These are phyloP conservation scores for Penicillium malachiteum DNA, from an alignment of 495 filamentous ascomycete genomes.

Conservation along the genomic window DNA sequence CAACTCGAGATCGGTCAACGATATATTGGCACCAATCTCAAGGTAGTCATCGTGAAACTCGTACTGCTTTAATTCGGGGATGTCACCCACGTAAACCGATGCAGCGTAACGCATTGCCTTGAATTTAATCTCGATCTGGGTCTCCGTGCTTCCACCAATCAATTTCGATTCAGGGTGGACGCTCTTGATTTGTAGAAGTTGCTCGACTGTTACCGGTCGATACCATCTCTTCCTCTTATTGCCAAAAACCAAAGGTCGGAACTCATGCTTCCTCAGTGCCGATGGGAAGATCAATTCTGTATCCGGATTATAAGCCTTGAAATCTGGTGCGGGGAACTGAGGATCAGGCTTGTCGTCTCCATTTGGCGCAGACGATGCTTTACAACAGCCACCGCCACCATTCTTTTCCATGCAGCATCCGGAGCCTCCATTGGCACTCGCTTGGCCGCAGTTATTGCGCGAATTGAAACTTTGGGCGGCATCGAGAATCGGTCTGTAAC, in stretches of 20 bases:
- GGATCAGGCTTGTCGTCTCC: slow-evolving; percentile 23
- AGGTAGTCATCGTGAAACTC: slow-evolving; percentile 75
- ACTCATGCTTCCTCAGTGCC: slow-evolving; percentile 73
- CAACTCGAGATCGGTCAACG: slow-evolving; percentile 69
- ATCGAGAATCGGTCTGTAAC: slow-evolving; percentile 91
- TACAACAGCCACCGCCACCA: slow-evolving; percentile 41
- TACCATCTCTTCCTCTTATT: slow-evolving; percentile 96
- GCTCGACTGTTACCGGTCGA: slow-evolving; percentile 79
- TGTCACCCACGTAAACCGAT: slow-evolving; percentile 92
- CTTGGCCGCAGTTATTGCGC: slow-evolving; percentile 40
- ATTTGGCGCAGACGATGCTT: slow-evolving; percentile 19
- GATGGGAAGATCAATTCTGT: slow-evolving; percentile 96
- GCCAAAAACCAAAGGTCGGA: slow-evolving; percentile 80
- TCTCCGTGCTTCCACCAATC: slow-evolving; percentile 94
- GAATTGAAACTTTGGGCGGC: slow-evolving; percentile 67
- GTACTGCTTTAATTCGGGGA: slow-evolving; percentile 80
- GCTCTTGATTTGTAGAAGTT: slow-evolving; percentile 87
- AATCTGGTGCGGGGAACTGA: slow-evolving; percentile 51
- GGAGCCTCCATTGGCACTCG: slow-evolving; percentile 44
- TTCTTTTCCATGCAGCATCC: slow-evolving; percentile 58
- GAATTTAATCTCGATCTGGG: slow-evolving; percentile 98
- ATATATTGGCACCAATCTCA: slow-evolving; percentile 89
- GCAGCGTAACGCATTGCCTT: slow-evolving; percentile 87
- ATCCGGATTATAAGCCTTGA: slow-evolving; percentile 89
- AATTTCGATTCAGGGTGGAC: slow-evolving; percentile 85